Conservation (phyloP, 192 early-diverging fungal genomes). For the Entophlyctis luteolus region DNA sequence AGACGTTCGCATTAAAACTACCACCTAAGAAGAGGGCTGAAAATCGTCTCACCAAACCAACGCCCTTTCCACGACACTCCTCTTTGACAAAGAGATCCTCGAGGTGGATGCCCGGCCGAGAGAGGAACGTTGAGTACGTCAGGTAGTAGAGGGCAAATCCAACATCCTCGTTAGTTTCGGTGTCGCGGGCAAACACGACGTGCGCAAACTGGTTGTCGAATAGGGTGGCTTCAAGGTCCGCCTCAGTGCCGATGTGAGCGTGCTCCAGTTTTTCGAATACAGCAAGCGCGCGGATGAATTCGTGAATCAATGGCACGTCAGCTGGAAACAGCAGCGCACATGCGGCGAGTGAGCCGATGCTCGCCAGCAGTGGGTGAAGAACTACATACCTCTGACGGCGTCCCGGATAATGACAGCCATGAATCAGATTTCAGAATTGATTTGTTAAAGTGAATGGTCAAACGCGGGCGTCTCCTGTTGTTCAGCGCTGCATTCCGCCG, state of each 20-base stretch:
- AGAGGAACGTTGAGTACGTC: slow-evolving; percentile 74
- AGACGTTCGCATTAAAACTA: not conserved
- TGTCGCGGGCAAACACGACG: slow-evolving; percentile 57
- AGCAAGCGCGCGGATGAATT: slow-evolving; percentile 72
- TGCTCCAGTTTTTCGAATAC: slow-evolving; percentile 71
- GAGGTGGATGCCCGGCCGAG: slow-evolving; percentile 72
- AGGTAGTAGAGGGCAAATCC: slow-evolving; percentile 83
- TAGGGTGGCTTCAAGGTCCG: slow-evolving; percentile 55
- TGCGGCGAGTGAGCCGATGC: too few relatives aligned
- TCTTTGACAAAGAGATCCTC: slow-evolving; percentile 75
- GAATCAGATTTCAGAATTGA: too few relatives aligned
- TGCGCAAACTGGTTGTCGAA: slow-evolving; percentile 65
- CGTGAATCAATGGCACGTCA: slow-evolving; percentile 64
- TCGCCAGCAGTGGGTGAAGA: too few relatives aligned
- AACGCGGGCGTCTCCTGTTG: too few relatives aligned
- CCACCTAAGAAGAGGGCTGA: slow-evolving; percentile 7
- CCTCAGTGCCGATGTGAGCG: slow-evolving; percentile 68
- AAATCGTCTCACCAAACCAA: slow-evolving; percentile 53
- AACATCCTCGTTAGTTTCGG: slow-evolving; percentile 43
- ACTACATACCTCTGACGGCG: too few relatives aligned
- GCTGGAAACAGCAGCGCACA: too few relatives aligned
- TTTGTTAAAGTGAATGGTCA: too few relatives aligned
- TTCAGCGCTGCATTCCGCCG: too few relatives aligned
- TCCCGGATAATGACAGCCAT: too few relatives aligned
- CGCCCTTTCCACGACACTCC: slow-evolving; percentile 60